Evolutionary conservation across 2,329 filamentous ascomycete genomes (phyloP), one percentile per base, ranked within the genome.

Genomic region (Aspergillus alliaceus): DNA sequence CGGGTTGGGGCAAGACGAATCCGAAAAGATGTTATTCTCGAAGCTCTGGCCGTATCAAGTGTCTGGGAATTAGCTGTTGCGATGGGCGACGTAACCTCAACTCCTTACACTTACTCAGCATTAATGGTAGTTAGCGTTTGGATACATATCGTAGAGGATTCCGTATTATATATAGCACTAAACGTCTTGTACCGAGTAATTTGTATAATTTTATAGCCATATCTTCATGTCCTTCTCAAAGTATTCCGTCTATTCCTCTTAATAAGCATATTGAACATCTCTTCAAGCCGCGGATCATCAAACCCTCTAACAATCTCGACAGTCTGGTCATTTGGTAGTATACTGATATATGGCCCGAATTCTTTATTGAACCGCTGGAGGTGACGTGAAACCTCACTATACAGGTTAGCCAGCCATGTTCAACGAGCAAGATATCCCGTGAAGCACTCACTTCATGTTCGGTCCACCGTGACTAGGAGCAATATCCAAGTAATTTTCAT

Each of bases 41-140:
- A 69, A 64, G 18, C 50, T 69, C 1, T 70, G 66, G 62, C 67
- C 66, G 4, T 71, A 69, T 29, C 56, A 69, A 62, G 58, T 4
- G 15, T 40, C 32, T 15, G 32, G 14, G 32, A n/a, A n/a, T n/a
- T n/a, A n/a, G n/a, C n/a, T n/a, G n/a, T 6, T 15, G 15, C n/a
- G 11, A 35, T n/a, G 14, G 32, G n/a, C n/a, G 6, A 35, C 15
- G n/a, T n/a, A 1, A 34, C 32, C 6, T 9, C 1, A 37, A 9
- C 9, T 3, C 7, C 8, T 18, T 20, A 12, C 8, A 0, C 14
- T 40, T 22, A 20, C 11, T n/a, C n/a, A n/a, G n/a, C n/a, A n/a
- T n/a, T n/a, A n/a, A n/a, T n/a, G n/a, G n/a, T n/a, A n/a, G n/a
- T n/a, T n/a, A n/a, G n/a, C n/a, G n/a, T n/a, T n/a, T n/a, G n/a